Base-by-base conservation (phyloP, 345 rosid genomes). In the Euphorbia pulcherrima region DNA sequence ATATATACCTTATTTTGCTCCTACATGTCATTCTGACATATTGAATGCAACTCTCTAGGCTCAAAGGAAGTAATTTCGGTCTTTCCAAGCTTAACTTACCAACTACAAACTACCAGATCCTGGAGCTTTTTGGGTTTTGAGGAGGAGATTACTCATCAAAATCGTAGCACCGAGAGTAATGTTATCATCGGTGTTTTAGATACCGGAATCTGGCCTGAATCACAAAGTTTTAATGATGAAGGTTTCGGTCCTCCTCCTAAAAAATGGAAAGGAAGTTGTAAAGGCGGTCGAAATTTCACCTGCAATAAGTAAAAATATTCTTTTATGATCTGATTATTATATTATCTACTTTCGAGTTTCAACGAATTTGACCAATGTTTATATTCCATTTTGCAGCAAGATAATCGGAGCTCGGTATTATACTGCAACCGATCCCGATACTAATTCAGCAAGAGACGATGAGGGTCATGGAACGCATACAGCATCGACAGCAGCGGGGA, bases 401-500 rank as follows among this genome's bases (percentile, higher is more conserved):
- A 33, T 86, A 30, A 75, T 86, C 3, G 90, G 90, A 10, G 87
- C 83, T 10, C 76, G 86, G 40, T 73, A 46, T 68, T 81, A 78
- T 64, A 24, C 28, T 11, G 8, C 0, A 9, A 11, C 11, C 2
- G 37, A 0, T n/a, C n/a, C n/a, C n/a, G n/a, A n/a, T n/a, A n/a
- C n/a, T n/a, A n/a, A n/a, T 0, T 17, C 77, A 0, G 75, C 84
- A 0, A 72, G 80, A n/a, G 92, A 87, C 37, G 44, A 0, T 0
- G 2, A 0, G 0, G 72, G 89, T 18, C 92, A 89, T 60, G 90
- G 92, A 51, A 56, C 78, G n/a, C 96, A 87, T 67, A 79, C 88
- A 5, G 88, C 96, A 2, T 87, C 90, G 9, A 90, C 78, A 3
- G 92, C 89, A 0, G 92, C 84, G 0, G 96, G 96, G 26, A 84